phyloP scores from a whole-genome alignment of 2,329 filamentous ascomycete genomes.

The Fusarium papillatum region DNA sequence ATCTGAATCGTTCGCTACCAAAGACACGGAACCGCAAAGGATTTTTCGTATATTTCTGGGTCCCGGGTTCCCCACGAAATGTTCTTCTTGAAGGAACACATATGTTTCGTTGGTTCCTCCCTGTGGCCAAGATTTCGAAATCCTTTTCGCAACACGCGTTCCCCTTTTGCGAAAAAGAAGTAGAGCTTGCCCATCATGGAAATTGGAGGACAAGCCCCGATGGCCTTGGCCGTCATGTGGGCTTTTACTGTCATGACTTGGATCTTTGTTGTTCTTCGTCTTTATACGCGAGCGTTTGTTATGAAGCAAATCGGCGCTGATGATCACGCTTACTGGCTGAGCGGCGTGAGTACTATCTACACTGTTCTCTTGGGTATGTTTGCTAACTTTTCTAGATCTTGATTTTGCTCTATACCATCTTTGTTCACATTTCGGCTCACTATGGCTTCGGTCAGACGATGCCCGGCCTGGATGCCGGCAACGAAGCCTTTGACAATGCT shows the following conservation, averaged over 20 bases:
- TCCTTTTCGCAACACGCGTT: background rate
- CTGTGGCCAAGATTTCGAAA: background rate
- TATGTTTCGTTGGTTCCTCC: background rate
- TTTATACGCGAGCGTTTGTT: constrained; percentile 51
- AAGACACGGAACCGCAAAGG: background rate
- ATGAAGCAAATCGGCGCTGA: constrained; percentile 47
- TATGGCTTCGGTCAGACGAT: constrained; percentile 52
- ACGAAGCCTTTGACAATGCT: constrained; percentile 31
- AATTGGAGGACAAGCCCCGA: constrained; percentile 35
- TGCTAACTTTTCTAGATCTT: constrained; percentile 22
- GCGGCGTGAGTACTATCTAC: constrained; percentile 6
- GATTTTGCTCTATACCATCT: constrained; percentile 48
- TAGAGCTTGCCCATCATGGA: constrained; percentile 15
- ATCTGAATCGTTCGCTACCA: background rate
- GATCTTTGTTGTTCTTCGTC: constrained; percentile 49
- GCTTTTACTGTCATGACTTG: constrained; percentile 38
- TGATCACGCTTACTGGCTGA: constrained; percentile 47
- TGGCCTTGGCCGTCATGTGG: constrained; percentile 44
- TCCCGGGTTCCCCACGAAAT: background rate
- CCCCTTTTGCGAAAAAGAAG: background rate
- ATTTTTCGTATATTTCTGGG: background rate
- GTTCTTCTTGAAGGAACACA: background rate
- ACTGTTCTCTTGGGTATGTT: background rate
- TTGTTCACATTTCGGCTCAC: constrained; percentile 44
- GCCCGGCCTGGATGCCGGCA: constrained; percentile 6